These are phyloP conservation scores for Avicennia marina DNA, from an alignment of 257 asterid genomes.

Conservation along the genomic window DNA sequence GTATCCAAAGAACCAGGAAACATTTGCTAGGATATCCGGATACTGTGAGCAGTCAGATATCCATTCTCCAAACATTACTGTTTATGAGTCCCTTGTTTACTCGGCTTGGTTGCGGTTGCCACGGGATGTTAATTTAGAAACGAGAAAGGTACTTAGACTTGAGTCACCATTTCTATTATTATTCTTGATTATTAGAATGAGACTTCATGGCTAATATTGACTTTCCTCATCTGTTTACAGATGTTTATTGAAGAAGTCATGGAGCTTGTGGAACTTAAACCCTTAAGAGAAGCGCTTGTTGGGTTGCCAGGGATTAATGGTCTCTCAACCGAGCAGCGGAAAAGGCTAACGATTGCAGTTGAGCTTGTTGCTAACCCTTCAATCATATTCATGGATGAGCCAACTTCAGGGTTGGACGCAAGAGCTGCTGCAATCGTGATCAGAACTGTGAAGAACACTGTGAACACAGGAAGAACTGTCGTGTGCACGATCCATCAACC, in stretches of 20 bases:
- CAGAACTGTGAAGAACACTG: slow-evolving; percentile 79
- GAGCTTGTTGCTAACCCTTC: slow-evolving; percentile 86
- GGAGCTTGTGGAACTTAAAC: slow-evolving; percentile 68
- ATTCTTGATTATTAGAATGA: background rate
- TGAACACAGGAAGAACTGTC: slow-evolving; percentile 75
- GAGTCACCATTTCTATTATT: background rate
- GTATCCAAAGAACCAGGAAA: slow-evolving; percentile 62
- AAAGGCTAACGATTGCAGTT: slow-evolving; percentile 76
- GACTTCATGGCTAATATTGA: background rate
- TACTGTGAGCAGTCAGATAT: slow-evolving; percentile 83
- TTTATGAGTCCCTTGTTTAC: slow-evolving; percentile 63
- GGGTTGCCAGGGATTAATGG: slow-evolving; percentile 76
- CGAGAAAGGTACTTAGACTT: slow-evolving; percentile 18
- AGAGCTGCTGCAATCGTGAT: slow-evolving; percentile 87
- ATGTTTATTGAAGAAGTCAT: slow-evolving; percentile 71
- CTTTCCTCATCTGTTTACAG: slow-evolving; percentile 25
- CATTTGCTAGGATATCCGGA: slow-evolving; percentile 72
- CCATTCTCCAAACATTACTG: slow-evolving; percentile 74
- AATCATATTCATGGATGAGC: slow-evolving; percentile 81
- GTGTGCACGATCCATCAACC: slow-evolving; percentile 90
- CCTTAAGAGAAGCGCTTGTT: slow-evolving; percentile 52
- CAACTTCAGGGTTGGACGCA: slow-evolving; percentile 81
- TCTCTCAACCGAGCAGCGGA: slow-evolving; percentile 78
- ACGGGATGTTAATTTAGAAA: slow-evolving; percentile 35
- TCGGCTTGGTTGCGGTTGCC: slow-evolving; percentile 76